Conservation (phyloP, 164 flowering plant genomes). For the Magnolia sinica region DNA sequence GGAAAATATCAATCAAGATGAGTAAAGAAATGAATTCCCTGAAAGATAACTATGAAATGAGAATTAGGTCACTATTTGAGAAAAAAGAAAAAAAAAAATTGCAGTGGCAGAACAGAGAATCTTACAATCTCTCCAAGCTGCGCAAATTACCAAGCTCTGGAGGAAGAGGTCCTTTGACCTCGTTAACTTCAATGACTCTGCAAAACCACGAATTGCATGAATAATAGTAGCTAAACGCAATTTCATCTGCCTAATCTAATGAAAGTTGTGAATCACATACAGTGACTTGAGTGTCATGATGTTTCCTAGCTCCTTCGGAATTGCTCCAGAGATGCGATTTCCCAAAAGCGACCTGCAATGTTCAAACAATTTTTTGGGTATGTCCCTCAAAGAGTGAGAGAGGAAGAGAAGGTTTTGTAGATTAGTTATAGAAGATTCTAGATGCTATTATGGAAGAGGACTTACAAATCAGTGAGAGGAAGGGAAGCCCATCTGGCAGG, state of each 20-base stretch:
- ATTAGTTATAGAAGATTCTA: too few relatives aligned
- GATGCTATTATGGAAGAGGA: neutral
- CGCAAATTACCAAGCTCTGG: slow-evolving; percentile 23
- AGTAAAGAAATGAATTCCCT: too few relatives aligned
- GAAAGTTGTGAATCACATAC: slow-evolving; percentile 16
- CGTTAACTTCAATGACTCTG: slow-evolving; percentile 28
- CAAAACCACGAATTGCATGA: slow-evolving; percentile 1
- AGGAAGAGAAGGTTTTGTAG: neutral
- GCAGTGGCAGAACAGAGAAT: neutral
- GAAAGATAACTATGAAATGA: too few relatives aligned
- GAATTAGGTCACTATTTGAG: too few relatives aligned
- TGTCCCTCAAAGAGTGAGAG: neutral
- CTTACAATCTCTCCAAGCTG: slow-evolving; percentile 27
- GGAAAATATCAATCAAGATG: too few relatives aligned
- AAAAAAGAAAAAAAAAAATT: too few relatives aligned
- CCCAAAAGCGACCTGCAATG: slow-evolving; percentile 58
- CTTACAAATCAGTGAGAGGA: slow-evolving; percentile 64
- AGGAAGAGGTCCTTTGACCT: slow-evolving; percentile 27
- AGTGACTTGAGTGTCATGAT: slow-evolving; percentile 18
- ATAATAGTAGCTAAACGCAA: neutral
- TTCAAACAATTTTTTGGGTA: neutral
- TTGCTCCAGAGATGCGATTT: slow-evolving; percentile 52
- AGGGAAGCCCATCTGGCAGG: slow-evolving; percentile 31
- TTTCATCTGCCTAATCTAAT: neutral
- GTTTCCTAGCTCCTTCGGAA: slow-evolving; percentile 25